Conservation (phyloP, 2,329 filamentous ascomycete species). For the Escovopsis sp. region DNA sequence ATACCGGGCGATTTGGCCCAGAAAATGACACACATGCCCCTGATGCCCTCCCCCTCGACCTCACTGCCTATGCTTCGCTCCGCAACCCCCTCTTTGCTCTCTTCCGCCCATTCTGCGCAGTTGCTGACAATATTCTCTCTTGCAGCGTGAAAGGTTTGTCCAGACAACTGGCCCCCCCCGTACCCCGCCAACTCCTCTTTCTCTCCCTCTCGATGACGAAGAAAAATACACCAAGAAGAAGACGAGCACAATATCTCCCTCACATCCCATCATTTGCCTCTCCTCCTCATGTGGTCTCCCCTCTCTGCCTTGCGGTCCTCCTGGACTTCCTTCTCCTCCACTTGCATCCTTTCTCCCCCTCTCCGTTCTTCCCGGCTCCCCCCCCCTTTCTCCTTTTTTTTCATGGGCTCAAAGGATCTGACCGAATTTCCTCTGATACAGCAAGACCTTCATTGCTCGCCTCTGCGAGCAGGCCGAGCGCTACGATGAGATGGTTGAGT, state of each 20-base stretch:
- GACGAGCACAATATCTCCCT: constrained; percentile 2
- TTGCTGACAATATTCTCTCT: constrained; percentile 22
- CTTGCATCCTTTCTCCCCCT: constrained; percentile 9
- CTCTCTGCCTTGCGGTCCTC: no score
- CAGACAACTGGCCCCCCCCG: constrained; percentile 4
- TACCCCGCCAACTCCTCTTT: constrained; percentile 6
- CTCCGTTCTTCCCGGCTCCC: constrained; percentile 6
- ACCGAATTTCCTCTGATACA: constrained; percentile 24
- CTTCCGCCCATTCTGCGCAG: constrained; percentile 1
- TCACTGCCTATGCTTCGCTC: background rate
- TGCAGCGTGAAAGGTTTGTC: constrained; percentile 55
- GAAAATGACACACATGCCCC: background rate
- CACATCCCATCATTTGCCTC: constrained; percentile 7
- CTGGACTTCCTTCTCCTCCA: constrained; percentile 1
- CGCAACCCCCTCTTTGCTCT: constrained; percentile 2
- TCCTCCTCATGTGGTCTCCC: background rate
- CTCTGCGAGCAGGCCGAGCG: constrained; percentile 99
- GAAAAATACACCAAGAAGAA: constrained; percentile 3
- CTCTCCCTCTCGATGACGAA: constrained; percentile 1
- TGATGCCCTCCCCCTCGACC: background rate
- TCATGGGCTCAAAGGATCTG: constrained; percentile 1
- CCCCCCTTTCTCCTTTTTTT: background rate
- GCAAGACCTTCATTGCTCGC: constrained; percentile 99
- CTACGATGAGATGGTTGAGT: constrained; percentile 99
- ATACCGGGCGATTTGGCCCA: background rate